Evolutionary conservation across 2,329 filamentous ascomycete genomes (phyloP).

Genomic region (Ophiobolus disseminans): DNA sequence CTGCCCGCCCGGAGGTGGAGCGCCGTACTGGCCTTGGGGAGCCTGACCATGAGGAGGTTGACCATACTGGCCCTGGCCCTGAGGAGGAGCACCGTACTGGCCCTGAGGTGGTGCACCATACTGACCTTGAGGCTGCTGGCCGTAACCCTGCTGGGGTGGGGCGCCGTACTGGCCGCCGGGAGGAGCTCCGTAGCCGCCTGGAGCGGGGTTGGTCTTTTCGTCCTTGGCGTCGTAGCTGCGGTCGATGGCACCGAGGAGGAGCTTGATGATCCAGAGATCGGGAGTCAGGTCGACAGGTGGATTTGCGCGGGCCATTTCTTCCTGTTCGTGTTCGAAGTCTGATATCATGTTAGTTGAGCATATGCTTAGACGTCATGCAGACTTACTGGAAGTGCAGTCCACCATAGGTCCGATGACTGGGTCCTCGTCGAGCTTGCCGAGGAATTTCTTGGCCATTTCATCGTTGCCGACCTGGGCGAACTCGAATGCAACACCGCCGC

Average conservation of each 20-base stretch:
- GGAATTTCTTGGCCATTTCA: constrained; percentile 68
- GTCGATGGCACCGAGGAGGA: constrained; percentile 72
- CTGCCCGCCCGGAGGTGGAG: constrained; percentile 10
- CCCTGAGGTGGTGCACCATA: constrained; percentile 25
- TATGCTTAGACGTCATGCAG: neutral
- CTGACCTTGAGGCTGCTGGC: constrained; percentile 29
- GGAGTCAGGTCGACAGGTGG: constrained; percentile 69
- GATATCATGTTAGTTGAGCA: constrained; percentile 3
- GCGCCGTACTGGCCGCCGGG: constrained; percentile 41
- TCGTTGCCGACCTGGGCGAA: constrained; percentile 75
- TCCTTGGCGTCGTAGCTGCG: constrained; percentile 70
- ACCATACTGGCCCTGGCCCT: constrained; percentile 24
- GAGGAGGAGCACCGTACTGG: constrained; percentile 26
- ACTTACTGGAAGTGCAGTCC: constrained; percentile 72
- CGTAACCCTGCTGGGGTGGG: constrained; percentile 29
- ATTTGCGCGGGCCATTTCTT: constrained; percentile 68
- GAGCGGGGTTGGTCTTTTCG: constrained; percentile 59
- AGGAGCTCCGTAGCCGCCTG: constrained; percentile 39
- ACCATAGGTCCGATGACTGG: constrained; percentile 66
- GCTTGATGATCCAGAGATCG: constrained; percentile 71
- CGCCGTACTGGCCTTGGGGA: constrained; percentile 23
- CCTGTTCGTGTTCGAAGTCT: constrained; percentile 73
- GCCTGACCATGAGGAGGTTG: constrained; percentile 22
- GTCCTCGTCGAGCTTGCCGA: constrained; percentile 69
- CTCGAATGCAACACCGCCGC: constrained; percentile 69